Evolutionary conservation across 257 asterid species (phyloP).

Genomic region (Gentiana straminea): DNA sequence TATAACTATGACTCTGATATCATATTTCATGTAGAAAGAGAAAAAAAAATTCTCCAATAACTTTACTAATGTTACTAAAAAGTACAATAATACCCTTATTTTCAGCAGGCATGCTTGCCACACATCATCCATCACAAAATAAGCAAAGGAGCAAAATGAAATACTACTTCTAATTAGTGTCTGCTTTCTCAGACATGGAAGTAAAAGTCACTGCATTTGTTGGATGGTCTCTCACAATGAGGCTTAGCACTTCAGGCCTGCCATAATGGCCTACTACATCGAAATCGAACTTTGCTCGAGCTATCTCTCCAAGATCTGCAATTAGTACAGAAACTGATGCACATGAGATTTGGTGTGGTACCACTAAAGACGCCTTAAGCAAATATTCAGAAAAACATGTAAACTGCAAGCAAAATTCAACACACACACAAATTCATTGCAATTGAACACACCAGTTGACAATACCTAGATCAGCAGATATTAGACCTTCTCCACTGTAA

Average conservation of each 20-base stretch:
- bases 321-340: neutral
- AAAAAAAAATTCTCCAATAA: too few relatives aligned
- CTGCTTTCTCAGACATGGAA: conserved; percentile 47
- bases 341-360: too few relatives aligned
- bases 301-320: conserved; percentile 86
- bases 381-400: too few relatives aligned
- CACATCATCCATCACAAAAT: too few relatives aligned
- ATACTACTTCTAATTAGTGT: conserved; percentile 26
- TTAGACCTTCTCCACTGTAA: conserved; percentile 86
- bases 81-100: too few relatives aligned
- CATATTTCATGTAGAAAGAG: too few relatives aligned
- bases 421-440: neutral
- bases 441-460: neutral
- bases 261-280: conserved; percentile 95
- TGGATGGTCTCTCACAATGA: conserved; percentile 68
- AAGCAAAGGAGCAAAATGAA: neutral
- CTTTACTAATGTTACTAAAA: too few relatives aligned
- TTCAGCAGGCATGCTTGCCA: too few relatives aligned
- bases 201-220: conserved; percentile 61
- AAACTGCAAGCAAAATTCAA: neutral
- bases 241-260: conserved; percentile 83
- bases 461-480: conserved; percentile 85
- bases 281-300: conserved; percentile 80
- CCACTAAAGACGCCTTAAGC: too few relatives aligned
- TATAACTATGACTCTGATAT: too few relatives aligned